Base-by-base conservation (phyloP, 805 yeast species). In the Candida coleopterorum region DNA sequence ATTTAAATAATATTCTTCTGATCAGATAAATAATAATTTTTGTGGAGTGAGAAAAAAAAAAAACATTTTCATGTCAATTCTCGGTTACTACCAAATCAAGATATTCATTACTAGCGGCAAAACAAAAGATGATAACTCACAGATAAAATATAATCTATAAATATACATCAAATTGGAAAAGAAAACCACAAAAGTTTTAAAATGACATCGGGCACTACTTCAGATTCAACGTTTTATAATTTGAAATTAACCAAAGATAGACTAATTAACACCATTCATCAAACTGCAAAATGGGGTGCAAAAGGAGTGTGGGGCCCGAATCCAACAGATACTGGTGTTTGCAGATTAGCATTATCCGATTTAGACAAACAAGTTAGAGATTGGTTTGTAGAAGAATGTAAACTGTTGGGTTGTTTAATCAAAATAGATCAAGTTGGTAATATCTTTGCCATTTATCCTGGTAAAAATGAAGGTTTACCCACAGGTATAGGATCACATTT, bases 401-500 rank as follows among this genome's bases (percentile, higher is more conserved):
- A 62, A 36, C 37, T 52, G 6, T 52, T 79, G 24, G 86, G 85
- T 0, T 81, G 87, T 50, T 52, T 60, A 21, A 68, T 80, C 20
- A 73, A 68, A 21, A 59, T 81, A 23, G 89, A 81, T 56, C 68
- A 74, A 44, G 68, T 81, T 55, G 89, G 89, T 15, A 79, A 76
- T 53, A 78, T 81, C 15, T 81, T 81, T 58, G 81, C 82, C 7
- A 63, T 75, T 9, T 77, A 68, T 39, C 81, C 84, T 0, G 86
- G 86, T 4, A 55, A 62, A 41, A 48, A 52, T 7, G 42, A 37
- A 1, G 69, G 66, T 2, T 53, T 68, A 3, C 82, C 87, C 11
- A 79, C 79, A 1, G 85, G 75, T 11, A 77, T 81, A 41, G 88
- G 88, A 0, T 79, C 86, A 0, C 88, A 81, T 55, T 58, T 81